Evolutionary conservation across 805 yeast genomes (phyloP).

Genomic region (Grigorovia humatica): DNA sequence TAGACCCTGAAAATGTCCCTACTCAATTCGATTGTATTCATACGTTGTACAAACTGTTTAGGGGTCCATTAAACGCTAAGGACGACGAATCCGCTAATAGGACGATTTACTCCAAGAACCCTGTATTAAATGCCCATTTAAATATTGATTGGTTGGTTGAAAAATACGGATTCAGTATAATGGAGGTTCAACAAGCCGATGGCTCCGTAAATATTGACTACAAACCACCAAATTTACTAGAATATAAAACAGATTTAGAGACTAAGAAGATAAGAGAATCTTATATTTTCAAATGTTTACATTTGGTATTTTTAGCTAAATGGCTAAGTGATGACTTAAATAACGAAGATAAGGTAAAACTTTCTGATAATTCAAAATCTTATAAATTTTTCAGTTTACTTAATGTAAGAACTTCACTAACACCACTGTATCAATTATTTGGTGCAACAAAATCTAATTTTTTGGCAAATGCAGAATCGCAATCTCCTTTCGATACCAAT

Average conservation of each 20-base stretch:
- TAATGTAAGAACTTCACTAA: conserved; percentile 16
- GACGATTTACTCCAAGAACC: conserved; percentile 44
- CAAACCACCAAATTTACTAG: conserved; percentile 40
- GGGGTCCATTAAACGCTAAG: conserved; percentile 48
- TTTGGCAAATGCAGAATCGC: not conserved
- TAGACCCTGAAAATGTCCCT: conserved; percentile 32
- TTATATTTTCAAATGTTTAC: conserved; percentile 44
- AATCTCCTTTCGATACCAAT: conserved; percentile 16
- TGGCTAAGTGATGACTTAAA: conserved; percentile 16
- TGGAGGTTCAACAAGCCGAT: conserved; percentile 20
- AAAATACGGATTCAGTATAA: conserved; percentile 36
- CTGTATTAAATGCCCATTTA: conserved; percentile 45
- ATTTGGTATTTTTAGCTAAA: conserved; percentile 39
- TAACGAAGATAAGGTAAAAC: conserved; percentile 4
- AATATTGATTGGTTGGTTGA: conserved; percentile 43
- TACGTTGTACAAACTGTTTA: conserved; percentile 52
- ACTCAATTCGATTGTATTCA: conserved; percentile 47
- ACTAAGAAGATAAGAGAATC: conserved; percentile 35
- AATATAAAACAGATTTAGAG: conserved; percentile 23
- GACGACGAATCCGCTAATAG: conserved; percentile 37
- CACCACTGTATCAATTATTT: conserved; percentile 24
- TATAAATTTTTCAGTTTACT: conserved; percentile 19
- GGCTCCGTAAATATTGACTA: conserved; percentile 22
- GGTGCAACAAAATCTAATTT: conserved; percentile 14
- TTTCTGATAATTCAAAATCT: conserved; percentile 16